Percentiles rank a stretch among this genome's conserved stretches.
phyloP scores from a whole-genome alignment of 768 basidiomycete species.

The Suillus sp. region DNA sequence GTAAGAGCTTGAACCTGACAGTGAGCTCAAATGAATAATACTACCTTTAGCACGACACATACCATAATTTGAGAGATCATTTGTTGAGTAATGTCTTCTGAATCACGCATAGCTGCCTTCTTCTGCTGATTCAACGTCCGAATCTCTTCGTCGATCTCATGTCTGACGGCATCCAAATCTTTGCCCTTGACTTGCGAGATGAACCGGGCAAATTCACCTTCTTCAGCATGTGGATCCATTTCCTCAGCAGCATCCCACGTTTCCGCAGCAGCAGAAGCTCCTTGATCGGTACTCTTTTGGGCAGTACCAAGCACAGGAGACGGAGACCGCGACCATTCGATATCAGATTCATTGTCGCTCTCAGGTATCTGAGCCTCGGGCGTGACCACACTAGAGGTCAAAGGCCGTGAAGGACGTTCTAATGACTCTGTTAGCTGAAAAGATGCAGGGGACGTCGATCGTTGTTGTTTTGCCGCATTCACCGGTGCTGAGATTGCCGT shows the following conservation, averaged over 20 bases:
- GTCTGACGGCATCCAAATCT: constrained; percentile 76
- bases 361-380: constrained; percentile 12
- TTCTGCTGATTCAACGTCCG: constrained; percentile 75
- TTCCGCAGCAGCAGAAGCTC: constrained; percentile 31
- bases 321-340: constrained; percentile 43
- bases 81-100: constrained; percentile 93
- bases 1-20: constrained; percentile 61
- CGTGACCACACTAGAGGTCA: constrained; percentile 15
- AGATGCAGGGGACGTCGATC: constrained; percentile 5
- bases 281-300: constrained; percentile 5
- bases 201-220: constrained; percentile 90
- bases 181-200: constrained; percentile 89
- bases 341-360: constrained; percentile 29
- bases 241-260: constrained; percentile 87
- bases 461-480: constrained; percentile 13
- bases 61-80: constrained; percentile 89
- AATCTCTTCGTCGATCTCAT: constrained; percentile 94
- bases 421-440: constrained; percentile 12
- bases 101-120: constrained; percentile 89
- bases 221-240: constrained; percentile 77
- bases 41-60: constrained; percentile 15
- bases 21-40: constrained; percentile 7
- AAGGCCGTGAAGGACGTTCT: constrained; percentile 10
- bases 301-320: constrained; percentile 29
- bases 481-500: constrained; percentile 17